phyloP scores from a whole-genome alignment of 2,329 filamentous ascomycete genomes.

The Fusarium piperis region DNA sequence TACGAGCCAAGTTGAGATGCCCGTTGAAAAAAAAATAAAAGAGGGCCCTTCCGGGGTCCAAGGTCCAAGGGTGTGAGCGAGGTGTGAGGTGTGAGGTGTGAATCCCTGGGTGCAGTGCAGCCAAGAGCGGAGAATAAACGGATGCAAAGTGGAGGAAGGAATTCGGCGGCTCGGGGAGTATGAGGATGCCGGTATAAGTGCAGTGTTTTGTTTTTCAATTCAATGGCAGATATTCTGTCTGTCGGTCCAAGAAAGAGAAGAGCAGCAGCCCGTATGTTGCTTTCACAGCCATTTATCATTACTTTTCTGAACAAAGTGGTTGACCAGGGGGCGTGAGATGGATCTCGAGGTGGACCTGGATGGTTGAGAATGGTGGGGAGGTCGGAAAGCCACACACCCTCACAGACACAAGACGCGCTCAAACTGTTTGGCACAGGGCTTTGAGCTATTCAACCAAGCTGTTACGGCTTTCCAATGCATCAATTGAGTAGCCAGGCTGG shows the following conservation, averaged over 20 bases:
- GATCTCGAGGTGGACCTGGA: conserved; percentile 1
- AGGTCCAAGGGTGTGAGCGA: conserved; percentile 25
- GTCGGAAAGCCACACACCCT: conserved; percentile 10
- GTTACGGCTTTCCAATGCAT: not conserved
- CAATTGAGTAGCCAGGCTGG: not conserved
- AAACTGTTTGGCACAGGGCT: conserved; percentile 6
- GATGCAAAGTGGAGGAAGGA: not conserved
- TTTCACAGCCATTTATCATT: not conserved
- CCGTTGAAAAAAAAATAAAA: conserved; percentile 19
- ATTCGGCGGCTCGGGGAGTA: not conserved
- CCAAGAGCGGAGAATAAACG: conserved; percentile 30
- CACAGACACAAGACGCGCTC: not conserved
- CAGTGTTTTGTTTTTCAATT: not conserved
- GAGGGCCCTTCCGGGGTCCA: conserved; percentile 32
- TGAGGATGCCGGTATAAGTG: not conserved
- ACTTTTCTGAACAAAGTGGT: conserved; percentile 4
- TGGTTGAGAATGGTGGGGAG: conserved; percentile 18
- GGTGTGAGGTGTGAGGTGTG: conserved; percentile 32
- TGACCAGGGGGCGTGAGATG: conserved; percentile 20
- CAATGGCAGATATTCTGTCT: not conserved
- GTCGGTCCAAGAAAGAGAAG: not conserved
- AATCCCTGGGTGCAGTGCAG: not conserved
- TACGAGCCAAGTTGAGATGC: not conserved
- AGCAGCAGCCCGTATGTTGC: not conserved
- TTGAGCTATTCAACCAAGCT: not conserved